Evolutionary conservation across 2,329 filamentous ascomycete species (phyloP), one percentile per base, ranked within the genome.

Genomic region (Pseudogymnoascus sp.): DNA sequence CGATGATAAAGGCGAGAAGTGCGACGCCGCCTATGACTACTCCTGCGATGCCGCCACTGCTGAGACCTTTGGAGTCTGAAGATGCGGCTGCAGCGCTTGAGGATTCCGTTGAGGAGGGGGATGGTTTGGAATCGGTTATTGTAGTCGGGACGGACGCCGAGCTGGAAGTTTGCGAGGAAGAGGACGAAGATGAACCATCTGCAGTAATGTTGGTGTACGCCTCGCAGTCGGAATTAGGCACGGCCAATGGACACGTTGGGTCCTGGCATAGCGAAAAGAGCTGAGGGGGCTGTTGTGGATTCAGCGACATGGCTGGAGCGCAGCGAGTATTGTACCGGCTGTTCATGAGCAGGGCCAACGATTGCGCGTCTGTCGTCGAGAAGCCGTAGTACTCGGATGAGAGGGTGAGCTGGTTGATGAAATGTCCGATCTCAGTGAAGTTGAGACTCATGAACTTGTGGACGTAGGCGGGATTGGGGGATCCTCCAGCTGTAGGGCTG

Each of bases 391-490:
- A 67, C 28, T 63, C 64, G 48, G 68, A 69, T 6, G 72, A 65
- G 7, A 65, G 25, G 2, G 68, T 70, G 41, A 75, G 67, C 48
- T 75, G 72, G 7, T 71, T 64, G 62, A 75, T 73, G 64, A 75
- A 74, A 57, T 75, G 71, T 5, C 69, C 71, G 6, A 74, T 64
- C 23, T 74, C 66, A 1, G 68, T 70, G 21, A 69, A 63, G 62
- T 74, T 70, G 21, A 75, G 66, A 60, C 73, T 67, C 73, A 75
- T 75, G 64, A 68, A 75, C 48, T 74, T 74, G 68, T 75, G 73
- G 4, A 73, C 72, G 63, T 74, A 75, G 28, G 73, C 71, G 14
- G 68, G 69, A 60, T 62, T 69, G 19, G 68, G 65, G 23, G 63
- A 61, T 4, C 64, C 67, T 31, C 69, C 68, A 2, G 65, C 14